Percentiles rank a stretch among this genome's conserved stretches.
phyloP scores from a whole-genome alignment of 352 stramenopile species.

The Pythium volutum region DNA sequence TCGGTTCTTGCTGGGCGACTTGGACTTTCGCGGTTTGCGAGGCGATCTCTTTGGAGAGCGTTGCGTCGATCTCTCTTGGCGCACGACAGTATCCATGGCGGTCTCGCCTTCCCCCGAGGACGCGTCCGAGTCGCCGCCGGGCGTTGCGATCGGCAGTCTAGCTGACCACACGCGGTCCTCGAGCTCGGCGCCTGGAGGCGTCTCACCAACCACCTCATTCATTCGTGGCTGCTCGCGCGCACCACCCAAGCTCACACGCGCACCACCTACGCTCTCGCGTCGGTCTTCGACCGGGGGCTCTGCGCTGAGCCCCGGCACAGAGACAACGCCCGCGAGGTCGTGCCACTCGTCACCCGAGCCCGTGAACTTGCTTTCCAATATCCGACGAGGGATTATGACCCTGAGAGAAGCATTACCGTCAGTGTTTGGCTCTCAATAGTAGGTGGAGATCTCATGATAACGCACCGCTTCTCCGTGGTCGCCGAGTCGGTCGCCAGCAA shows the following conservation, averaged over 20 bases:
- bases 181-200: conserved; percentile 13
- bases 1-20: not conserved
- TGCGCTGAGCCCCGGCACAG: conserved; percentile 8
- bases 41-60: conserved; percentile 4
- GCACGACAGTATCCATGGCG: conserved; percentile 27
- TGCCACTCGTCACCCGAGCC: conserved; percentile 21
- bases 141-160: conserved; percentile 23
- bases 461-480: conserved; percentile 3
- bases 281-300: conserved; percentile 20
- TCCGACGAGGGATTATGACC: conserved; percentile 22
- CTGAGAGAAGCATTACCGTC: conserved; percentile 2
- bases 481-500: conserved; percentile 24
- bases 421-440: not conserved
- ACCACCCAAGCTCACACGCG: not conserved
- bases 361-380: conserved; percentile 19
- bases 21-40: conserved; percentile 10
- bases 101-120: conserved; percentile 15
- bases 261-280: conserved; percentile 12
- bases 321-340: conserved; percentile 13
- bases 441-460: not conserved
- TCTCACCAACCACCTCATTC: conserved; percentile 27
- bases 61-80: conserved; percentile 22
- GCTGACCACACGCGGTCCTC: conserved; percentile 30
- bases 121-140: conserved; percentile 16
- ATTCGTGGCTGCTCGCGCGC: conserved; percentile 5